Evolutionary conservation across 495 filamentous ascomycete species (phyloP).

Genomic region (Neurospora sp.): DNA sequence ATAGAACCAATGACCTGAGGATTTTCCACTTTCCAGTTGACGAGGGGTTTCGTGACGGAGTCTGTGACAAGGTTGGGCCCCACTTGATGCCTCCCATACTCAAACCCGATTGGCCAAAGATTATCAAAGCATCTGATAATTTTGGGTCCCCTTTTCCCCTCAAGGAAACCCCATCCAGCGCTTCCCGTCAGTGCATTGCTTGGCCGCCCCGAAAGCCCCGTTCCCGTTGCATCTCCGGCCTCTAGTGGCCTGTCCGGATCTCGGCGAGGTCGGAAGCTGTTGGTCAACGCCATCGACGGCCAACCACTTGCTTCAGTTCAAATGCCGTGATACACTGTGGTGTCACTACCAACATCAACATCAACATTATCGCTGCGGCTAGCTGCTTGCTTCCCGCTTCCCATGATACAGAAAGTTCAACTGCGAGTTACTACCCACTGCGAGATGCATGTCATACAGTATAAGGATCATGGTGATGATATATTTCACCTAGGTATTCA

Average conservation of each 20-base stretch:
- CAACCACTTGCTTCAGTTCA: neutral
- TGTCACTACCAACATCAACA: neutral
- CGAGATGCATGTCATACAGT: neutral
- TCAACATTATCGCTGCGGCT: neutral
- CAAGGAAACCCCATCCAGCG: neutral
- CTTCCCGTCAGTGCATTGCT: neutral
- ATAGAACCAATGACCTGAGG: neutral
- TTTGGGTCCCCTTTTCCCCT: neutral
- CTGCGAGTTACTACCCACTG: neutral
- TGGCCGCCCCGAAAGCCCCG: neutral
- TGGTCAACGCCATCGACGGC: neutral
- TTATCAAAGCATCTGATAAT: conserved; percentile 25
- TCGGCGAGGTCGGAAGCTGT: neutral
- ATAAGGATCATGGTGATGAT: neutral
- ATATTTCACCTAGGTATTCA: neutral
- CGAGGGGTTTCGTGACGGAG: neutral
- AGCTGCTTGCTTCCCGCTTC: neutral
- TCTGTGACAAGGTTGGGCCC: neutral
- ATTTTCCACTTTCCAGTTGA: neutral
- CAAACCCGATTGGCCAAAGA: conserved; percentile 15
- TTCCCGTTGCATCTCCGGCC: neutral
- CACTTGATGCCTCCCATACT: neutral
- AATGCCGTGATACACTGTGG: neutral
- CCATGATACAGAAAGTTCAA: neutral
- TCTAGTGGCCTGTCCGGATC: neutral